phyloP scores from a whole-genome alignment of 805 yeast genomes.

The Saccharomycopsis microspora region DNA sequence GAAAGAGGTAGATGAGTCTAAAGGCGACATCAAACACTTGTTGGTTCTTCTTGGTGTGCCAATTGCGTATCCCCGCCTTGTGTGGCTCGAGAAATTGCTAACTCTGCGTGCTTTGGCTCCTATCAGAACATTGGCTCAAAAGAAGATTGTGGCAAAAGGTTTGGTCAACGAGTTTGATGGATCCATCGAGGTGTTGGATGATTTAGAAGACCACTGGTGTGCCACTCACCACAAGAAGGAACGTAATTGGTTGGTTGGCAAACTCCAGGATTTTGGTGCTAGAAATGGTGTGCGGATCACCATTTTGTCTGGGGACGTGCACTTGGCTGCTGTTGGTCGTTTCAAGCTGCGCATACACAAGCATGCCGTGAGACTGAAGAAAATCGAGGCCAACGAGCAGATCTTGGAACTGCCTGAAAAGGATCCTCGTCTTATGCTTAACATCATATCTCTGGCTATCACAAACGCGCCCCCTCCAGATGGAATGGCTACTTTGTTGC shows the following conservation, averaged over 20 bases:
- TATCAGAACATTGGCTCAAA: slow-evolving; percentile 44
- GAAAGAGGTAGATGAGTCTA: slow-evolving; percentile 37
- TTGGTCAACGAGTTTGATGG: slow-evolving; percentile 87
- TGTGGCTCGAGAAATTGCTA: slow-evolving; percentile 74
- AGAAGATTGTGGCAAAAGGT: slow-evolving; percentile 56
- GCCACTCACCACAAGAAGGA: slow-evolving; percentile 77
- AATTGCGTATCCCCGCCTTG: slow-evolving; percentile 86
- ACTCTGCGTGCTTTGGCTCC: slow-evolving; percentile 55
- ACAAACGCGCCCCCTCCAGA: slow-evolving; percentile 89
- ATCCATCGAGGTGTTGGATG: slow-evolving; percentile 81
- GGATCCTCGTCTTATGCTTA: slow-evolving; percentile 71
- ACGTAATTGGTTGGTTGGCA: slow-evolving; percentile 56
- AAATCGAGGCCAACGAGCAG: slow-evolving; percentile 28
- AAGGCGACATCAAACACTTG: slow-evolving; percentile 58
- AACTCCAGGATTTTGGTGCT: slow-evolving; percentile 56
- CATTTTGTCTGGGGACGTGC: slow-evolving; percentile 88
- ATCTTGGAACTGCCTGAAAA: slow-evolving; percentile 41
- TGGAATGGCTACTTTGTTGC: slow-evolving; percentile 65
- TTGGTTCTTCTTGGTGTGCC: slow-evolving; percentile 88
- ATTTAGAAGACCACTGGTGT: slow-evolving; percentile 95
- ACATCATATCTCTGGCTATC: slow-evolving; percentile 83
- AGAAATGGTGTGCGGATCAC: slow-evolving; percentile 61
- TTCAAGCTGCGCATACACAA: slow-evolving; percentile 45
- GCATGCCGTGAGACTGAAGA: slow-evolving; percentile 27
- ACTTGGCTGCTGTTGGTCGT: slow-evolving; percentile 74